Evolutionary conservation across 1,284 basidiomycete genomes (phyloP).

Genomic region (Erythrobasidium hasegawianum): DNA sequence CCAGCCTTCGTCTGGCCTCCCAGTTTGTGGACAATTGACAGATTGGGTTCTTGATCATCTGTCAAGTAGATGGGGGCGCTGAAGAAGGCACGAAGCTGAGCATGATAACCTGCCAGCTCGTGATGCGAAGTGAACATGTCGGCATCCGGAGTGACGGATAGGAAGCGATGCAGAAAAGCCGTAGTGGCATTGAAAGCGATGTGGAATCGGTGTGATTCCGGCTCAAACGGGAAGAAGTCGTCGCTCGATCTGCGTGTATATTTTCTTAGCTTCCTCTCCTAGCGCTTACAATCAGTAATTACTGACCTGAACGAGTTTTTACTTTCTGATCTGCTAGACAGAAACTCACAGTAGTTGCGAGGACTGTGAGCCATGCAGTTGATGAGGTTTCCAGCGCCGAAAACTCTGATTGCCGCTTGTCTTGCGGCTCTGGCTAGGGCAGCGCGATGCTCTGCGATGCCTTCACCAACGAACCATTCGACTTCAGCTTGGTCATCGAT

Average conservation of each 20-base stretch:
- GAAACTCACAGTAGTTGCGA: conserved; percentile 26
- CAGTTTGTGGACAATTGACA: conserved; percentile 11
- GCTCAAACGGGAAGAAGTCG: conserved; percentile 46
- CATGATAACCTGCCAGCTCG: conserved; percentile 39
- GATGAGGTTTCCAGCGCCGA: conserved; percentile 42
- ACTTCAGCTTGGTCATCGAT: conserved; percentile 47
- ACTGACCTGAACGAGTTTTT: conserved; percentile 32
- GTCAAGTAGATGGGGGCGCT: conserved; percentile 37
- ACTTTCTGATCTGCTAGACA: not conserved
- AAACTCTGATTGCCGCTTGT: conserved; percentile 39
- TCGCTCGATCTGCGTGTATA: conserved; percentile 41
- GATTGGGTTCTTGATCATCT: conserved; percentile 32
- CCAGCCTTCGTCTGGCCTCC: conserved; percentile 4
- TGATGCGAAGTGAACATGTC: conserved; percentile 44
- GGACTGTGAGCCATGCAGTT: conserved; percentile 46
- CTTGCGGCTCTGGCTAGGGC: conserved; percentile 36
- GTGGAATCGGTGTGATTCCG: conserved; percentile 46
- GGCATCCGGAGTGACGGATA: conserved; percentile 43
- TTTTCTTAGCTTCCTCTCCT: too few relatives aligned
- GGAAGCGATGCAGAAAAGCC: conserved; percentile 35
- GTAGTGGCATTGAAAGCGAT: conserved; percentile 43
- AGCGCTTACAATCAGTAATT: too few relatives aligned
- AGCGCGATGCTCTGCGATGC: conserved; percentile 12
- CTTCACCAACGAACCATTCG: conserved; percentile 35
- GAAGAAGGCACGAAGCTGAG: conserved; percentile 45